Evolutionary conservation across 1,284 basidiomycete species (phyloP), one percentile per base, ranked within the genome.

Genomic region (Leccinum ponderosum): DNA sequence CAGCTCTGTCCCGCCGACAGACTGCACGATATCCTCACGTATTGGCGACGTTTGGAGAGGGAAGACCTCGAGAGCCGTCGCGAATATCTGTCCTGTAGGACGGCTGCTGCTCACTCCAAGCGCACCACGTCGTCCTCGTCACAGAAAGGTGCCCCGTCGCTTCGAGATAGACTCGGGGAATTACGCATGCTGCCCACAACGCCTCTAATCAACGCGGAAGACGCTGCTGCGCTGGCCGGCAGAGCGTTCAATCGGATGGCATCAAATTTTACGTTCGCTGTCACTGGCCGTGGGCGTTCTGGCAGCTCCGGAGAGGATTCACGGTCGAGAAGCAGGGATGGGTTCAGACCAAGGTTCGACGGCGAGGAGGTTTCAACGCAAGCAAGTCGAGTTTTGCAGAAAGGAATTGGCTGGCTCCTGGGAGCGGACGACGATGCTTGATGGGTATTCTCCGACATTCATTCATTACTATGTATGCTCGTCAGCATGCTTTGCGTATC

Each of bases 371-470:
- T 93, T 22, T 87, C 88, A 15, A 76, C 81, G 5, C 88, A 91
- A 65, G 90, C 92, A 9, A 85, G 84, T 51, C 83, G 87, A 42
- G 89, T 85, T 17, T 74, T 95, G 39, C 89, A 90, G 53, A 87
- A 88, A 69, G 93, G 93, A 12, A 89, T 95, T 55, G 92, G 92
- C 7, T 95, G 93, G 93, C 78, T 95, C 31, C 89, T 95, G 64
- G 93, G 93, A 37, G 89, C 87, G 17, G 91, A 94, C 59, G 86
- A 85, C 7, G 61, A 79, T 53, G 63, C 59, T 59, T 72, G 7
- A 27, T 31, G 25, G 20, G 6, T 25, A 15, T n/a, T 27, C 12
- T 57, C 51, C 29, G 14, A 12, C 3, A 44, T 44, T 47, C 60
- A 57, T 55, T 50, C 54, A 60, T 68, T 73, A 29, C 29, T 29